Evolutionary conservation across 495 filamentous ascomycete species (phyloP), one percentile per base, ranked within the genome.

Genomic region (Aspergillus heteromorphus): DNA sequence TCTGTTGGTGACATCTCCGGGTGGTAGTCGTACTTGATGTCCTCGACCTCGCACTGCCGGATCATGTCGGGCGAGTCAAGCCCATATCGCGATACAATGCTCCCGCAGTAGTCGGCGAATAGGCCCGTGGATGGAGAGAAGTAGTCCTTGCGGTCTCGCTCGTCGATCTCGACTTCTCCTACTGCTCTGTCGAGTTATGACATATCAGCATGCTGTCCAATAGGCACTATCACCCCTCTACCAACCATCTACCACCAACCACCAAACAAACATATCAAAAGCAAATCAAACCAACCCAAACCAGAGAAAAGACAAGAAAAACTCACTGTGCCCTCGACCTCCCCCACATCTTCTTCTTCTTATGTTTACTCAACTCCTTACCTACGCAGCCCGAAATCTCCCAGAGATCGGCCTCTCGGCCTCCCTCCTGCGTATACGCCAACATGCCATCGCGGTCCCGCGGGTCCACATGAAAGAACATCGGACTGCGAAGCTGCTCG

Each of bases 381-480:
- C 83, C 82, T 8, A 85, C 82, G 52, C 83, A 84, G 8, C 77
- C 76, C 0, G 73, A 64, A 48, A 87, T 79, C 68, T 85, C 81
- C 61, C 70, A 74, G 11, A 84, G 56, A 54, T 85, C 80, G 6
- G 62, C 58, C 42, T 78, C 74, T 14, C 79, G 60, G 0, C 71
- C 75, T 30, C 71, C 69, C 53, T 77, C 72, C 49, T 79, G 76
- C 0, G 80, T 74, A 68, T 81, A 83, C n/a, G 77, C 79, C 34
- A 86, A 57, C 60, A 86, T 67, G 2, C 80, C 80, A 69, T 86
- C 83, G 6, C 83, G 75, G 63, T 87, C 83, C 1, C 79, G 73
- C 0, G 83, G 83, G 55, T 86, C 83, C 17, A 83, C 67, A 66
- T 87, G 83, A 57, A 85, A 85, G 59, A 86, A 85, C 83, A 86